A percentile compares a stretch with the other conserved stretches of the same genome.
Conservation (phyloP, 345 rosid species). For the Erodium maritimum region DNA sequence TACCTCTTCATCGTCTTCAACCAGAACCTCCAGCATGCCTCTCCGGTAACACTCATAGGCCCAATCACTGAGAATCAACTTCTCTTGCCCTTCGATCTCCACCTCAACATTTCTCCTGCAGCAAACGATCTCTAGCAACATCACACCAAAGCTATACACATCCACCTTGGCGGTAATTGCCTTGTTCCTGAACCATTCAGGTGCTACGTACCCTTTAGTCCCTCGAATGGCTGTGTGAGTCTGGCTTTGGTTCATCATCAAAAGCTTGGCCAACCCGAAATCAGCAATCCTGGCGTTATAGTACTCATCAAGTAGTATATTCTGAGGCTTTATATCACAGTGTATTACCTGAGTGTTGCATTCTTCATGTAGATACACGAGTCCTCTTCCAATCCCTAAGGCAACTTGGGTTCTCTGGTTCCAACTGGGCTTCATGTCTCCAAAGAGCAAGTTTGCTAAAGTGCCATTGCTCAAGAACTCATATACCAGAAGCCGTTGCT, state of each 20-base stretch:
- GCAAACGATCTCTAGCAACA: conserved; percentile 28
- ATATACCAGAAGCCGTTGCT: conserved; percentile 24
- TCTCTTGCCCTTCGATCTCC: conserved; percentile 5
- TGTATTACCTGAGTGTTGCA: conserved; percentile 24
- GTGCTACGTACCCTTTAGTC: conserved; percentile 32
- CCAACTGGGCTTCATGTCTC: conserved; percentile 17
- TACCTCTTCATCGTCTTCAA: conserved; percentile 30
- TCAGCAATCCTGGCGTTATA: conserved; percentile 19
- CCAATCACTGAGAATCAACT: conserved; percentile 29
- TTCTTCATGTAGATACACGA: conserved; percentile 28
- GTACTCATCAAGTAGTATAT: conserved; percentile 21
- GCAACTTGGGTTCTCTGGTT: conserved; percentile 20
- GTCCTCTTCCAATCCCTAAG: conserved; percentile 21
- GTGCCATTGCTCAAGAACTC: conserved; percentile 25
- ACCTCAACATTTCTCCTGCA: conserved; percentile 17
- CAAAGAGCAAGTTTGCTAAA: conserved; percentile 15
- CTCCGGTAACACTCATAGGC: conserved; percentile 32
- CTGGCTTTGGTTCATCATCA: conserved; percentile 16
- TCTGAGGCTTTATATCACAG: conserved; percentile 32
- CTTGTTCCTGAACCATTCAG: conserved; percentile 34
- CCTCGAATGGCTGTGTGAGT: conserved; percentile 23
- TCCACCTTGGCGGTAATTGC: conserved; percentile 35
- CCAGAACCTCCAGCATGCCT: conserved; percentile 15
- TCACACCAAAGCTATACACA: conserved; percentile 31
- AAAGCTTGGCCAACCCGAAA: conserved; percentile 28